Percentiles rank a stretch among this genome's conserved stretches.
Evolutionary conservation across 2,329 filamentous ascomycete genomes (phyloP).

Genomic region (Zopfia rhizophila): DNA sequence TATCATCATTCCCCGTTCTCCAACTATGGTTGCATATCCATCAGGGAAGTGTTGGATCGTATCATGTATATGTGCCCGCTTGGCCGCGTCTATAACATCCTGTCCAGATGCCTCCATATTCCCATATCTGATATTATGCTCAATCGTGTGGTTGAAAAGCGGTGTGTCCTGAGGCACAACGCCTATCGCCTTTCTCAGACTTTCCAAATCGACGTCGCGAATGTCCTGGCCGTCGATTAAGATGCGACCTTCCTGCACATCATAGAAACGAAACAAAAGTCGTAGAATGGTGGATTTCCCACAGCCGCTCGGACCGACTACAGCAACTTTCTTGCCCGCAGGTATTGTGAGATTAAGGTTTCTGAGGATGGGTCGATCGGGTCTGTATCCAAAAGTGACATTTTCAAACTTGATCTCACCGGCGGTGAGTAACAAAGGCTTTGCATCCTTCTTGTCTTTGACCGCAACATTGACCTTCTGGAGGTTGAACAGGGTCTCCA

Average conservation of each 20-base stretch:
- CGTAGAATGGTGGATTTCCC: conserved; percentile 94
- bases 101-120: conserved; percentile 79
- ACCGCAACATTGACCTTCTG: conserved; percentile 96
- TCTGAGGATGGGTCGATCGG: conserved; percentile 85
- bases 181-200: conserved; percentile 84
- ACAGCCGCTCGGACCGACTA: conserved; percentile 94
- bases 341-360: conserved; percentile 90
- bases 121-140: conserved; percentile 95
- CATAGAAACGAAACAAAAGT: conserved; percentile 93
- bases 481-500: conserved; percentile 97
- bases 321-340: conserved; percentile 93
- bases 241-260: conserved; percentile 85
- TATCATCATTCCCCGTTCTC: conserved; percentile 96
- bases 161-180: conserved; percentile 98
- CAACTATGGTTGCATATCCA: conserved; percentile 91
- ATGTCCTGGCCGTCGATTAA: conserved; percentile 94
- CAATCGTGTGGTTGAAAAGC: conserved; percentile 95
- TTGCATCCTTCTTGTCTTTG: conserved; percentile 78
- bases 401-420: conserved; percentile 96
- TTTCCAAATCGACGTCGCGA: conserved; percentile 82
- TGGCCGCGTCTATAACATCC: conserved; percentile 79
- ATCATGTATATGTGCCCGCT: conserved; percentile 85
- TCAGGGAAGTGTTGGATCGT: conserved; percentile 77
- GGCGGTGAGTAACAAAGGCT: conserved; percentile 76
- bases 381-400: conserved; percentile 91